A percentile compares a stretch with the other conserved stretches of the same genome.
Conservation (phyloP, 768 basidiomycete species). For the Pisolithus sp. region DNA sequence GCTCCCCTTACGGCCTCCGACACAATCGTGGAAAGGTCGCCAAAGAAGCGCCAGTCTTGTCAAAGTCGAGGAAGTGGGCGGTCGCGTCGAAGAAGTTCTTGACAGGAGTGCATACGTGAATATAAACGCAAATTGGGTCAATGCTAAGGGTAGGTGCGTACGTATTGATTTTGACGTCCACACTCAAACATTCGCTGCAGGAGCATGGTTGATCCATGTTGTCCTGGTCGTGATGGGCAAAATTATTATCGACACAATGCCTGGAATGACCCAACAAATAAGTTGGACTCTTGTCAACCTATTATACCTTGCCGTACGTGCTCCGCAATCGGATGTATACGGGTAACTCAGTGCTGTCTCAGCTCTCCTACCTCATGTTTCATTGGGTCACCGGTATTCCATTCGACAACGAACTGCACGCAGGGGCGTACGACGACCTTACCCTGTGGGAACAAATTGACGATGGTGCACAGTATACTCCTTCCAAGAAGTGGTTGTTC, state of each 20-base stretch:
- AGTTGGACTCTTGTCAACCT: constrained; percentile 96
- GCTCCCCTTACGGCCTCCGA: constrained; percentile 30
- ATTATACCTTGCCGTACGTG: constrained; percentile 77
- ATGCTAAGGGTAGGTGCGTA: constrained; percentile 64
- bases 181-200: constrained; percentile 32
- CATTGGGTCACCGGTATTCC: constrained; percentile 97
- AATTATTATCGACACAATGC: constrained; percentile 87
- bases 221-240: constrained; percentile 88
- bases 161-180: constrained; percentile 1
- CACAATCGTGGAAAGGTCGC: constrained; percentile 36
- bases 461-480: constrained; percentile 96
- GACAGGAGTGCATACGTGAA: constrained; percentile 80
- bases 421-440: constrained; percentile 94
- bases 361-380: constrained; percentile 98
- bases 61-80: constrained; percentile 79
- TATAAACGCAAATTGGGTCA: constrained; percentile 91
- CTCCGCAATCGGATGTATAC: not conserved
- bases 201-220: constrained; percentile 97
- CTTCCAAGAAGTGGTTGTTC: constrained; percentile 95
- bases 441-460: constrained; percentile 99
- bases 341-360: not conserved
- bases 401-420: constrained; percentile 80
- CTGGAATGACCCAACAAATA: constrained; percentile 88
- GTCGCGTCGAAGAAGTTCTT: constrained; percentile 64
- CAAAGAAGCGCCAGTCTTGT: constrained; percentile 70